A percentile compares a stretch with the other conserved stretches of the same genome.
Evolutionary conservation across 1,284 basidiomycete genomes (phyloP).

Genomic region (Apiotrichum montevideense): DNA sequence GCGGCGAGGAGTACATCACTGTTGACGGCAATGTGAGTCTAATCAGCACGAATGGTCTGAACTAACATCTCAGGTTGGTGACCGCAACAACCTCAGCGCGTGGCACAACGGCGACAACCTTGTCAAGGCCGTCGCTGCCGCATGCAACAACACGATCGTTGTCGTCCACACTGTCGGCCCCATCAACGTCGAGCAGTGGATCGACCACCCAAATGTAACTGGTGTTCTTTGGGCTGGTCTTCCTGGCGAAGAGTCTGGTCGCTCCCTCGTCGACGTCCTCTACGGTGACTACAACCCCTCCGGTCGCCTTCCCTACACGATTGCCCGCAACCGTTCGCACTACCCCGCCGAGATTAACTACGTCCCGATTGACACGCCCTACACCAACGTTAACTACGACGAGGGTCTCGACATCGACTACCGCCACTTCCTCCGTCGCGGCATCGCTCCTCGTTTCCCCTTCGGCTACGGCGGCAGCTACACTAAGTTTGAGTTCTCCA

Average conservation of each 20-base stretch:
- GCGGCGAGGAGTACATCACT: conserved; percentile 68
- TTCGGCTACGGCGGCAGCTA: conserved; percentile 84
- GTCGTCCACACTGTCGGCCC: conserved; percentile 72
- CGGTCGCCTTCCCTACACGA: conserved; percentile 72
- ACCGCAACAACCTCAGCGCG: conserved; percentile 71
- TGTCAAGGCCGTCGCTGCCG: conserved; percentile 42
- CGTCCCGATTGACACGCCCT: conserved; percentile 48
- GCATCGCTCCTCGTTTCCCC: conserved; percentile 58
- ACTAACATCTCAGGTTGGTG: conserved; percentile 39
- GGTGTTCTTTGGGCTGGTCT: conserved; percentile 50
- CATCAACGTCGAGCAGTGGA: conserved; percentile 67
- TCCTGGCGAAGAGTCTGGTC: conserved; percentile 70
- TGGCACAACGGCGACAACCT: conserved; percentile 66
- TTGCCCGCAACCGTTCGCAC: conserved; percentile 61
- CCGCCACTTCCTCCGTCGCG: conserved; percentile 64
- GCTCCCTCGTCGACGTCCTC: conserved; percentile 59
- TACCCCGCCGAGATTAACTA: conserved; percentile 54
- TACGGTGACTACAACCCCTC: conserved; percentile 60
- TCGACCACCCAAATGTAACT: conserved; percentile 58
- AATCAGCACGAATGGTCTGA: conserved; percentile 31
- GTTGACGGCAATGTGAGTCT: conserved; percentile 56
- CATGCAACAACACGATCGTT: conserved; percentile 67
- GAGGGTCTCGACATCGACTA: conserved; percentile 74
- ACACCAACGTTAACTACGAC: conserved; percentile 57
- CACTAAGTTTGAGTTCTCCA: conserved; percentile 62